Percentiles rank a stretch among this genome's conserved stretches.
phyloP scores from a whole-genome alignment of 331 rosid species.

The Pyrus hybrid region DNA sequence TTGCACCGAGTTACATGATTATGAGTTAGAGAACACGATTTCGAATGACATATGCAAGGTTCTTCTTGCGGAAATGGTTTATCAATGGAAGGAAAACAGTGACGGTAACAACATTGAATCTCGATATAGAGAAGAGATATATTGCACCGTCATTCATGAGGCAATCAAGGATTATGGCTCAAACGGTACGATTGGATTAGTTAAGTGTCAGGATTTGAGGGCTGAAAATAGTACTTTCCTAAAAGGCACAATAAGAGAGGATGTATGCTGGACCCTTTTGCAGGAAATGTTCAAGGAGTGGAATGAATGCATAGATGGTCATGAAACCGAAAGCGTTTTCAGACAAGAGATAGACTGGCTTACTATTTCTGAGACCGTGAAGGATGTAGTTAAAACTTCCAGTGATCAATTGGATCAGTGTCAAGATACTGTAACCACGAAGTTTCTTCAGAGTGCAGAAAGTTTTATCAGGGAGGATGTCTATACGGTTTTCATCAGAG shows the following conservation, averaged over 20 bases:
- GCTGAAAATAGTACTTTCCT: slow-evolving; percentile 11
- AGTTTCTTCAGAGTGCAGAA: slow-evolving; percentile 10
- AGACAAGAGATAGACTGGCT: slow-evolving; percentile 28
- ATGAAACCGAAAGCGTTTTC: slow-evolving; percentile 15
- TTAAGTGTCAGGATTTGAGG: not conserved
- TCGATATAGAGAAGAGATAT: slow-evolving; percentile 35
- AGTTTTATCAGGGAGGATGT: slow-evolving; percentile 36
- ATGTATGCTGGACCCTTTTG: slow-evolving; percentile 24
- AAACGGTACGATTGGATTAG: slow-evolving; percentile 3
- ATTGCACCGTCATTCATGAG: slow-evolving; percentile 24
- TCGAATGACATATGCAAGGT: slow-evolving; percentile 21
- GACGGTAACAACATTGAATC: slow-evolving; percentile 33
- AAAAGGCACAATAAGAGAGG: slow-evolving; percentile 27
- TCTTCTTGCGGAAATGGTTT: slow-evolving; percentile 21
- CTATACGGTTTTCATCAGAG: slow-evolving; percentile 28
- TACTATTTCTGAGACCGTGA: slow-evolving; percentile 31
- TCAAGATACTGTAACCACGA: not conserved
- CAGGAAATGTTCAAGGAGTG: slow-evolving; percentile 26
- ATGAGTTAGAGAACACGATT: slow-evolving; percentile 34
- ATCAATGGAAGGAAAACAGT: slow-evolving; percentile 33
- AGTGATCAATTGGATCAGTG: slow-evolving; percentile 7
- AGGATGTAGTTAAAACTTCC: slow-evolving; percentile 8
- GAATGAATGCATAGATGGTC: slow-evolving; percentile 23
- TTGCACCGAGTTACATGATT: not conserved
- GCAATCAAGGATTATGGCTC: slow-evolving; percentile 23